Percentiles rank a stretch among this genome's conserved stretches.
Conservation (phyloP, 2,329 filamentous ascomycete species). For the Drechslerella coelobrocha region DNA sequence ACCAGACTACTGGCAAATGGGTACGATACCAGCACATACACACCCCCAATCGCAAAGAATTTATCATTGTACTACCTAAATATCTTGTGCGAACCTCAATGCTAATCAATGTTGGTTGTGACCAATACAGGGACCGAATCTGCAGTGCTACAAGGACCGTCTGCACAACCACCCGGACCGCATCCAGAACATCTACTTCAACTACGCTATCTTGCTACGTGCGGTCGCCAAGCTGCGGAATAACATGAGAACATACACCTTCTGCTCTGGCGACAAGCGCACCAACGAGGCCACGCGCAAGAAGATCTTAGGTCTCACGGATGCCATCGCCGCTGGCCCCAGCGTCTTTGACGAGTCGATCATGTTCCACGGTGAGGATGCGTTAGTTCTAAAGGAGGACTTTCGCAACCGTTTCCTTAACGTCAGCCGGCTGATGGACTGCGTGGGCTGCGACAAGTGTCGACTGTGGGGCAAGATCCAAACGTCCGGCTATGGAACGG, state of each 20-base stretch:
- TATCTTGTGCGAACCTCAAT: neutral
- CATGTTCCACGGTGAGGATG: constrained; percentile 79
- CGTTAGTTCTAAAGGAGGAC: constrained; percentile 86
- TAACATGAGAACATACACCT: constrained; percentile 80
- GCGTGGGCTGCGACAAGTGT: constrained; percentile 98
- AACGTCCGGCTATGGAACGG: constrained; percentile 91
- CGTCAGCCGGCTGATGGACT: constrained; percentile 96
- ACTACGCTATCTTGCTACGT: constrained; percentile 92
- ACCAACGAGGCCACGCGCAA: constrained; percentile 81
- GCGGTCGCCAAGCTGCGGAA: constrained; percentile 89
- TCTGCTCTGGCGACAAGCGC: constrained; percentile 82
- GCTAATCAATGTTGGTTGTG: too few relatives aligned
- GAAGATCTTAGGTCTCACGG: constrained; percentile 79
- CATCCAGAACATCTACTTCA: constrained; percentile 97
- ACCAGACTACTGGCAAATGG: constrained; percentile 94
- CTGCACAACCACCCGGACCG: constrained; percentile 85
- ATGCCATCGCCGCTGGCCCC: constrained; percentile 67
- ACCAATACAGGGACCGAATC: constrained; percentile 79
- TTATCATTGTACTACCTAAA: neutral
- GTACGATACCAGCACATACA: constrained; percentile 13
- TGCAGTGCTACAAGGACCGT: constrained; percentile 85
- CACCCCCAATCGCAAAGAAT: neutral
- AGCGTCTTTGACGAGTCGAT: constrained; percentile 90
- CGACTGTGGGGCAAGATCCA: constrained; percentile 97
- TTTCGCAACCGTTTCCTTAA: constrained; percentile 98